A percentile compares a stretch with the other conserved stretches of the same genome.
Evolutionary conservation across 805 yeast species (phyloP).

Genomic region (Wickerhamomyces rabaulensis): DNA sequence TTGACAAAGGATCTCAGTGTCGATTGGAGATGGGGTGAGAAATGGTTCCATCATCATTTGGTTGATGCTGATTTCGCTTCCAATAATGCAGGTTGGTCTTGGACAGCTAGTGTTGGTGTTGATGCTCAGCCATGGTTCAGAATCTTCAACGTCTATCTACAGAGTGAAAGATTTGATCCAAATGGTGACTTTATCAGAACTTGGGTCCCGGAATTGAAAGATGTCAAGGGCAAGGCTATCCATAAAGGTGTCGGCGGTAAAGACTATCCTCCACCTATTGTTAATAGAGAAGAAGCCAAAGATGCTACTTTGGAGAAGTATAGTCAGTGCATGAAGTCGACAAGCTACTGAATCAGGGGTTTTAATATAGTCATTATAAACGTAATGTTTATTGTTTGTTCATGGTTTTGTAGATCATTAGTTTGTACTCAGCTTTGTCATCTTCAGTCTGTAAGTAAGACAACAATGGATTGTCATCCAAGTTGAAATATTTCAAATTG

Average conservation of each 20-base stretch:
- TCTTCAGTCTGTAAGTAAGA: constrained; percentile 5
- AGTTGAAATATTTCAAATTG: constrained; percentile 5
- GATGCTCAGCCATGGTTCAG: constrained; percentile 56
- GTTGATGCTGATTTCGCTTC: constrained; percentile 50
- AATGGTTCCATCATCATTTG: constrained; percentile 42
- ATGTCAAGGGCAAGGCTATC: constrained; percentile 17
- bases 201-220: constrained; percentile 45
- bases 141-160: constrained; percentile 47
- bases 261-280: constrained; percentile 40
- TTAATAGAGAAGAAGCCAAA: constrained; percentile 35
- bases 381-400: not conserved
- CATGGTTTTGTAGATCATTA: constrained; percentile 7
- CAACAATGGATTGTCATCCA: constrained; percentile 9
- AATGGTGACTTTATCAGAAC: constrained; percentile 39
- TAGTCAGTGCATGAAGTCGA: constrained; percentile 27
- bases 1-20: constrained; percentile 43
- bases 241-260: constrained; percentile 27
- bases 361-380: not conserved
- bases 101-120: constrained; percentile 45
- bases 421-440: constrained; percentile 3
- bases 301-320: constrained; percentile 38
- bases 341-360: not conserved
- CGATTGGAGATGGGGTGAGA: constrained; percentile 54
- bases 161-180: constrained; percentile 44
- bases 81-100: constrained; percentile 57